Evolutionary conservation across 2,329 filamentous ascomycete genomes (phyloP), one percentile per base, ranked within the genome.

Genomic region (Trichothecium roseum): DNA sequence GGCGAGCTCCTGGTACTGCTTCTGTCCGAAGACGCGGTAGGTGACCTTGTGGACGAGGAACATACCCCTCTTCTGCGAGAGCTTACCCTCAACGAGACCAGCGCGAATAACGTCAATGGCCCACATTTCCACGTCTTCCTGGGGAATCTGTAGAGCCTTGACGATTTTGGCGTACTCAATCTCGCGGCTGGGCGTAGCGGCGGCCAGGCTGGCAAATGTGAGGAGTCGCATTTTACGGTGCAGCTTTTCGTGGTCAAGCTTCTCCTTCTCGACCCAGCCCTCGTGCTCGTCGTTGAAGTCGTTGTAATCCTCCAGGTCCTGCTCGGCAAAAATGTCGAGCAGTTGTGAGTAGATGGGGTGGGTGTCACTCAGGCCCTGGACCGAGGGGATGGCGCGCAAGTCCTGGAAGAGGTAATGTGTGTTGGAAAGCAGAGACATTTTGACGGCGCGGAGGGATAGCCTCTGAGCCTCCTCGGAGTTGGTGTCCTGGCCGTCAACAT

Each of bases 41-140:
- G 87, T 94, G 51, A 86, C 86, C 57, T 91, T 80, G 71, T 98
- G 91, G 42, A 98, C 86, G 36, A 95, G 72, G 72, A 98, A 96
- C 44, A 89, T 84, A 57, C 85, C 77, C 58, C 86, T 87, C 57
- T 89, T 74, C 67, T 98, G 91, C 40, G 84, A 91, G 48, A 98
- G 78, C 66, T 94, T 94, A 56, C 91, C 91, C 68, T 98, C 91
- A 35, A 98, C 85, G 27, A 98, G 78, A 24, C 88, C 87, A 32
- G 88, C 86, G 47, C 91, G 85, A 63, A 98, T 95, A 48, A 93
- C 88, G 59, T 98, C 91, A 53, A 98, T 98, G 47, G 93, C 86
- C 91, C 91, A 98, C 73, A 89, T 83, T 72, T 98, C 91, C 29
- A 96, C 86, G 44, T 96, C 86, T 44, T 84, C 79, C 32, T 66